Base-by-base conservation (phyloP, 148 eudicot genomes). In the Limonium bicolor region DNA sequence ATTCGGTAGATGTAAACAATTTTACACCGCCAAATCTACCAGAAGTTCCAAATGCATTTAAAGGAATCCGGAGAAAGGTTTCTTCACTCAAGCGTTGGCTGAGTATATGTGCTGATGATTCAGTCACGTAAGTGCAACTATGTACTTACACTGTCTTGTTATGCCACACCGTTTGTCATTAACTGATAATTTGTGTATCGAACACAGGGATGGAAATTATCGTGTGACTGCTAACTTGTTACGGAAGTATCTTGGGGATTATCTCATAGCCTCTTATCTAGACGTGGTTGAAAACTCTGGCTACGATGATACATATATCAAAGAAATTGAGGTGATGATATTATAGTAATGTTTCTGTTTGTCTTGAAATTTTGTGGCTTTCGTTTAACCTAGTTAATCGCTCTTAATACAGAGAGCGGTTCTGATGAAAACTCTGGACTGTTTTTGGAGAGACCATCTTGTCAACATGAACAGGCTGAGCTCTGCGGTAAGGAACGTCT, bases 371-470 rank as follows among this genome's bases (percentile, higher is more conserved):
- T 40, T 24, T 44, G 36, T 50, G n/a, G n/a, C n/a, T n/a, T n/a
- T n/a, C n/a, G n/a, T n/a, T n/a, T n/a, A n/a, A n/a, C n/a, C n/a
- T n/a, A n/a, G n/a, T n/a, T n/a, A n/a, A n/a, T 58, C n/a, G 12
- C 35, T 26, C 24, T 50, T 16, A 62, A 53, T 68, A 46, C 69
- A 90, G 99, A 85, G 85, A 51, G 77, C 74, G 5, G 88, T 85
- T 48, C 61, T 90, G 51, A 68, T 85, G 65, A 75, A 85, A 68
- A 75, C 95, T 24, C 60, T 90, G 36, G 99, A 90, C 65, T 70
- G 70, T 65, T 90, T 85, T 71, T 90, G 99, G 99, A 80, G 78
- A 63, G 95, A 90, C 69, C 99, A 90, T 70, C 94, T 90, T 53
- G 78, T 90, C 44, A 90, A 90, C 68, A 90, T 90, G 99, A 90